Evolutionary conservation across 2,329 filamentous ascomycete genomes (phyloP).

Genomic region (Setomelanomma holmii): DNA sequence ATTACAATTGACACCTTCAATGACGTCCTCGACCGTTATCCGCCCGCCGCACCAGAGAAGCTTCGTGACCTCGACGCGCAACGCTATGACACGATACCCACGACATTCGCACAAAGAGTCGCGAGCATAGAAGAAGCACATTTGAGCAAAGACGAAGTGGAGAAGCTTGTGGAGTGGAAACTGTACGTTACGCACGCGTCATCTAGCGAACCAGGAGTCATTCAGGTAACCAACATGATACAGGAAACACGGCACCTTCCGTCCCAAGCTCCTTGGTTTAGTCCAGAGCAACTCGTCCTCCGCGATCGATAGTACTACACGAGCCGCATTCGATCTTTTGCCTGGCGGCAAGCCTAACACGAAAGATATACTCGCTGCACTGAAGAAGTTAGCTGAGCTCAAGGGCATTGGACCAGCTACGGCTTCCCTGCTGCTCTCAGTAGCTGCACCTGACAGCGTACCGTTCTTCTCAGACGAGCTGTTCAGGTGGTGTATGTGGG

Average conservation of each 20-base stretch:
- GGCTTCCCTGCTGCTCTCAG: conserved; percentile 74
- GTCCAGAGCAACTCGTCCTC: conserved; percentile 65
- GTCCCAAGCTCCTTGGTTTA: conserved; percentile 55
- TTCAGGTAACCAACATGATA: no score
- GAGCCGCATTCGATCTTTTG: conserved; percentile 56
- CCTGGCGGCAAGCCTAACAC: not conserved
- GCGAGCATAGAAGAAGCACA: conserved; percentile 7
- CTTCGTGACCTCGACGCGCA: conserved; percentile 40
- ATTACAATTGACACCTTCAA: conserved; percentile 31
- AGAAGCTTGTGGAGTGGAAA: conserved; percentile 50
- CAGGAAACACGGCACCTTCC: conserved; percentile 60
- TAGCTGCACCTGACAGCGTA: conserved; percentile 64
- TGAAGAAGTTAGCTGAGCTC: conserved; percentile 66
- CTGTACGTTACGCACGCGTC: conserved; percentile 27
- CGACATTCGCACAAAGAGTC: conserved; percentile 19
- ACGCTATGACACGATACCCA: conserved; percentile 41
- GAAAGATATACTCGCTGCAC: conserved; percentile 38
- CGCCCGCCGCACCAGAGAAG: conserved; percentile 30
- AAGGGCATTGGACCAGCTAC: conserved; percentile 81
- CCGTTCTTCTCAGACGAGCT: conserved; percentile 84
- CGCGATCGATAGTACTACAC: conserved; percentile 58
- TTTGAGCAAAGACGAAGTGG: conserved; percentile 39
- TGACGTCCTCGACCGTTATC: conserved; percentile 32
- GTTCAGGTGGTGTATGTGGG: conserved; percentile 73
- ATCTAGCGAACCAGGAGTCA: no score